phyloP scores from a whole-genome alignment of 306 rosid genomes.

The Castanopsis chinensis region DNA sequence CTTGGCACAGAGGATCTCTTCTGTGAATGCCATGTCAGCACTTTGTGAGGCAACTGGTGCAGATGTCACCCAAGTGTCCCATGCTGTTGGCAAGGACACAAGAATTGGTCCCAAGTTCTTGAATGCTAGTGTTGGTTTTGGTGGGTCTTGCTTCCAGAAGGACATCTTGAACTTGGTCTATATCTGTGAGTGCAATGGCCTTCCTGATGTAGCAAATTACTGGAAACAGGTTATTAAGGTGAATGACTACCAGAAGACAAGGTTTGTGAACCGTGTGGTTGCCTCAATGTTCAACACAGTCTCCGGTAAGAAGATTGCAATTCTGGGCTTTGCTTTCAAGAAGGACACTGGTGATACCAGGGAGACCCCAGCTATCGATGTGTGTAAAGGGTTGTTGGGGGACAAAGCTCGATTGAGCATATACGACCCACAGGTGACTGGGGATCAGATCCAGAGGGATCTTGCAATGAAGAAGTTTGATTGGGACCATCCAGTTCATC shows the following conservation, averaged over 20 bases:
- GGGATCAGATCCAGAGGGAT: slow-evolving; percentile 70
- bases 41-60: slow-evolving; percentile 97
- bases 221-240: slow-evolving; percentile 94
- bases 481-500: slow-evolving; percentile 88
- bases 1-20: slow-evolving; percentile 89
- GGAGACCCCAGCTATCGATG: slow-evolving; percentile 90
- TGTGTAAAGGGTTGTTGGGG: slow-evolving; percentile 76
- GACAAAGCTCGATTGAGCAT: slow-evolving; percentile 81
- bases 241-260: slow-evolving; percentile 83
- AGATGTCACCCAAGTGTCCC: slow-evolving; percentile 75
- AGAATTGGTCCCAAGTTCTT: slow-evolving; percentile 87
- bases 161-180: slow-evolving; percentile 85
- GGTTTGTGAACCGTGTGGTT: slow-evolving; percentile 79
- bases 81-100: slow-evolving; percentile 78
- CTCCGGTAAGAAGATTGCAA: slow-evolving; percentile 70
- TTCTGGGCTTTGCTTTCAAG: slow-evolving; percentile 86
- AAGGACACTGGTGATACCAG: slow-evolving; percentile 90
- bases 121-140: slow-evolving; percentile 91
- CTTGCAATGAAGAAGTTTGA: slow-evolving; percentile 81
- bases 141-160: slow-evolving; percentile 96
- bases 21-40: slow-evolving; percentile 91
- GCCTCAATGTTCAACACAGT: slow-evolving; percentile 90
- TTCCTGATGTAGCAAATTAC: slow-evolving; percentile 86
- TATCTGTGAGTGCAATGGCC: slow-evolving; percentile 93
- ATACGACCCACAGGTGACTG: slow-evolving; percentile 75